Percentiles rank a stretch among this genome's conserved stretches.
phyloP scores from a whole-genome alignment of 768 basidiomycete genomes.

The Mycena galopus region DNA sequence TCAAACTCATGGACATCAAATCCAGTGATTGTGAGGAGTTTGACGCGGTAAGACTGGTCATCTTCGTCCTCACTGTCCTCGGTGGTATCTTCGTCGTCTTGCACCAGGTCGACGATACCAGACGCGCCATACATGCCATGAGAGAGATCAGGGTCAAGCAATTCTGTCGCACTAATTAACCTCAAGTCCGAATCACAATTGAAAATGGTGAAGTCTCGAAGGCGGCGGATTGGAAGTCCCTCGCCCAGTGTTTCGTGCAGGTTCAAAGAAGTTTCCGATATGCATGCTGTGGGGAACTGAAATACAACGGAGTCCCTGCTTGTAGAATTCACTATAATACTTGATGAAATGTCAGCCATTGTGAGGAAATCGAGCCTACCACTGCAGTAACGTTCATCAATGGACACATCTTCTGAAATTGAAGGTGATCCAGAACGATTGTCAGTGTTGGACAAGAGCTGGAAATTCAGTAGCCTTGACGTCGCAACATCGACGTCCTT shows the following conservation, averaged over 20 bases:
- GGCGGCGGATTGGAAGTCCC: constrained; percentile 67
- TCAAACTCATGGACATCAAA: constrained; percentile 61
- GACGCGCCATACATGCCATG: constrained; percentile 50
- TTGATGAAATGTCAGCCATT: background rate
- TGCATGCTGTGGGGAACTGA: constrained; percentile 27
- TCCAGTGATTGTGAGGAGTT: constrained; percentile 59
- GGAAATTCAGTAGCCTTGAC: constrained; percentile 17
- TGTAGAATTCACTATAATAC: background rate
- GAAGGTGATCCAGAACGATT: constrained; percentile 5
- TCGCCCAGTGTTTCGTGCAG: constrained; percentile 40
- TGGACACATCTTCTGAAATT: constrained; percentile 6
- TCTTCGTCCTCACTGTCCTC: constrained; percentile 24
- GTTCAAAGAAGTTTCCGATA: constrained; percentile 54
- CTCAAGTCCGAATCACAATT: constrained; percentile 49
- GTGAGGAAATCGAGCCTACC: background rate
- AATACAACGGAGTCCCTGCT: background rate
- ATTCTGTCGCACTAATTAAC: constrained; percentile 55
- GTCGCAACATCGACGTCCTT: constrained; percentile 11
- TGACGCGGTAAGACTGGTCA: constrained; percentile 41
- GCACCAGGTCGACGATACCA: constrained; percentile 53
- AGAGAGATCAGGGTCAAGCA: constrained; percentile 51
- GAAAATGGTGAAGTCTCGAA: constrained; percentile 69
- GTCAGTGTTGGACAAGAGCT: background rate
- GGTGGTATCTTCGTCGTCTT: constrained; percentile 18
- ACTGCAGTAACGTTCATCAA: background rate